Evolutionary conservation across 495 filamentous ascomycete genomes (phyloP).

Genomic region (Penicillium odoratum): DNA sequence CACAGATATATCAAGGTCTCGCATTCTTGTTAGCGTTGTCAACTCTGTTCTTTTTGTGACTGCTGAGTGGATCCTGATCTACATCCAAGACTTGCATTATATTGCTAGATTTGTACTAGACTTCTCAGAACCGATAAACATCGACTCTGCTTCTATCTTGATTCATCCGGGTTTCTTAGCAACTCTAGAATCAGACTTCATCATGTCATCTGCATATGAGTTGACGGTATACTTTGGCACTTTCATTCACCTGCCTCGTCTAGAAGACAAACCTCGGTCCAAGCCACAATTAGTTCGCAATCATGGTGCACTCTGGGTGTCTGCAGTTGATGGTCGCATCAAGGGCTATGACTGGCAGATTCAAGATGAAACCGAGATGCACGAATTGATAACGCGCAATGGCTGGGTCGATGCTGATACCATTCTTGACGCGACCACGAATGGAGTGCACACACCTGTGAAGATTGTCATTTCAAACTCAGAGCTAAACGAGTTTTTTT

Average conservation of each 20-base stretch:
- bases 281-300: slow-evolving; percentile 38
- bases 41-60: neutral
- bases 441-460: slow-evolving; percentile 12
- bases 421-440: neutral
- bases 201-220: slow-evolving; percentile 5
- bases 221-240: slow-evolving; percentile 47
- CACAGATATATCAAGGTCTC: neutral
- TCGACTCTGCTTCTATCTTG: neutral
- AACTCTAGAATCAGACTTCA: neutral
- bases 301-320: slow-evolving; percentile 65
- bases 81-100: neutral
- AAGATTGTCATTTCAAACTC: slow-evolving; percentile 33
- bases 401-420: slow-evolving; percentile 32
- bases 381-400: slow-evolving; percentile 45
- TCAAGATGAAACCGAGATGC: slow-evolving; percentile 34
- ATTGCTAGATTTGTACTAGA: neutral
- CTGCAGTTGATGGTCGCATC: slow-evolving; percentile 62
- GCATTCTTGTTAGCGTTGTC: neutral
- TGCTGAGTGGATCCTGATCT: neutral
- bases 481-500: slow-evolving; percentile 68
- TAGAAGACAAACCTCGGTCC: slow-evolving; percentile 1
- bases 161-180: neutral
- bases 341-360: slow-evolving; percentile 36
- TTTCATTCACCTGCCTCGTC: slow-evolving; percentile 45
- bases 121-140: neutral